Evolutionary conservation across 1,284 basidiomycete genomes (phyloP).

Genomic region (Salmacisia buchloeana): DNA sequence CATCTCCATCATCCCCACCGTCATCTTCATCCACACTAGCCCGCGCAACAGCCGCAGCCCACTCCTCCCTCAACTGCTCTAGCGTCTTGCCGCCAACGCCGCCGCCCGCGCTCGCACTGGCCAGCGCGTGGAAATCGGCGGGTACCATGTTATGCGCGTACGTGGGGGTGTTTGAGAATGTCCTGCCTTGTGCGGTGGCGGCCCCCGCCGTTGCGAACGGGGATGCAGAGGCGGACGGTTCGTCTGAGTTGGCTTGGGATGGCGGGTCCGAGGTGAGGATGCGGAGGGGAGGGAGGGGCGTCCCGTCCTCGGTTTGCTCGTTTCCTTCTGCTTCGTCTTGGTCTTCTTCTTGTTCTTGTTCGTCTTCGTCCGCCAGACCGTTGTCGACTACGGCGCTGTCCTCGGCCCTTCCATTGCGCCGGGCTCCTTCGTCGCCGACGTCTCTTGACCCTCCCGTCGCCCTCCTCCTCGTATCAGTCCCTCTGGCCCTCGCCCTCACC

Average conservation of each 20-base stretch:
- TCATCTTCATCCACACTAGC: not conserved
- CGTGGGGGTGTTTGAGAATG: slow-evolving; percentile 62
- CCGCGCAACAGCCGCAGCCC: slow-evolving; percentile 52
- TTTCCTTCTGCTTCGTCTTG: slow-evolving; percentile 18
- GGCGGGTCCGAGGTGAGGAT: slow-evolving; percentile 15
- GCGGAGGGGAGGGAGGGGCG: slow-evolving; percentile 22
- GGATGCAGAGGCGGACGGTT: slow-evolving; percentile 14
- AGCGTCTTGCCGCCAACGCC: slow-evolving; percentile 61
- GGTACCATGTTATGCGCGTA: slow-evolving; percentile 89
- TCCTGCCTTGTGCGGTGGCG: slow-evolving; percentile 58
- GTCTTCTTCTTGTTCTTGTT: not conserved
- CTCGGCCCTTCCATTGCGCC: slow-evolving; percentile 14
- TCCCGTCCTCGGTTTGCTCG: slow-evolving; percentile 17
- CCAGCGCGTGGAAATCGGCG: slow-evolving; percentile 73
- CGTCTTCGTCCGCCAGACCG: not conserved
- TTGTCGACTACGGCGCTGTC: not conserved
- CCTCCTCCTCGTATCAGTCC: not conserved
- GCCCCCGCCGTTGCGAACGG: slow-evolving; percentile 6
- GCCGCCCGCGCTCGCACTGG: slow-evolving; percentile 37
- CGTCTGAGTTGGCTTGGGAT: slow-evolving; percentile 15
- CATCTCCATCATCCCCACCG: no score
- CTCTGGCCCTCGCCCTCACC: not conserved
- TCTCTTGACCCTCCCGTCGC: no score
- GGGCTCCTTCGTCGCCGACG: slow-evolving; percentile 49
- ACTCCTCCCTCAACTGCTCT: slow-evolving; percentile 65